Conservation (phyloP, 2,329 filamentous ascomycete species). For the Pseudocercospora crystallina region DNA sequence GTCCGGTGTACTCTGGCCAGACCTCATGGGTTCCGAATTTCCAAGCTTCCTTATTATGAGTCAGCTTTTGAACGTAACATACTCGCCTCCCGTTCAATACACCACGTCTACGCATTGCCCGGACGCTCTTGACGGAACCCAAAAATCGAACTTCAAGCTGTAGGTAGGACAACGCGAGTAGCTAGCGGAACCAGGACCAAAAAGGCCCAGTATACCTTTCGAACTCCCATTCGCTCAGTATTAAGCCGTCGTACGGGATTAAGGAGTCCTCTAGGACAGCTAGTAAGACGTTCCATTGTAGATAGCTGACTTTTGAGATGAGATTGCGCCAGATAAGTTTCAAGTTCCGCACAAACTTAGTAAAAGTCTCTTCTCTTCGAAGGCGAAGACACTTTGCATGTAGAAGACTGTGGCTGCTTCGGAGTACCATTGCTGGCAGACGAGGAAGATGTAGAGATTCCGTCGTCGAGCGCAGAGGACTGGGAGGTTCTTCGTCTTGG, state of each 20-base stretch:
- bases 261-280: too few species aligned
- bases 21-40: slow-evolving; percentile 3
- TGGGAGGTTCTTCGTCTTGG: slow-evolving; percentile 6
- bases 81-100: slow-evolving; percentile 1
- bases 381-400: slow-evolving; percentile 22
- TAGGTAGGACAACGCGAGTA: slow-evolving; percentile 12
- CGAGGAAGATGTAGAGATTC: slow-evolving; percentile 18
- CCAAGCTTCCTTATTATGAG: not conserved
- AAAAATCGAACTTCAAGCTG: slow-evolving; percentile 19
- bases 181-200: slow-evolving; percentile 8
- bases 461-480: slow-evolving; percentile 20
- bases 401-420: slow-evolving; percentile 21
- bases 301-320: slow-evolving; percentile 14
- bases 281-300: slow-evolving; percentile 5
- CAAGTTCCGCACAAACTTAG: slow-evolving; percentile 3
- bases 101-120: slow-evolving; percentile 4
- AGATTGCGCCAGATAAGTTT: slow-evolving; percentile 6
- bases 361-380: slow-evolving; percentile 15
- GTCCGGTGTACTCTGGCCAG: slow-evolving; percentile 10
- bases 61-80: not conserved
- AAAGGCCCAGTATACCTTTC: too few species aligned
- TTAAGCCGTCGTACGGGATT: too few species aligned
- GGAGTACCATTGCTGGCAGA: slow-evolving; percentile 19
- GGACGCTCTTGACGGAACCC: not conserved
- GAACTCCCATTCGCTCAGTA: too few species aligned